These are phyloP conservation scores for Juglanconis sp. DNA, from an alignment of 2,329 filamentous ascomycete genomes.

Conservation along the genomic window DNA sequence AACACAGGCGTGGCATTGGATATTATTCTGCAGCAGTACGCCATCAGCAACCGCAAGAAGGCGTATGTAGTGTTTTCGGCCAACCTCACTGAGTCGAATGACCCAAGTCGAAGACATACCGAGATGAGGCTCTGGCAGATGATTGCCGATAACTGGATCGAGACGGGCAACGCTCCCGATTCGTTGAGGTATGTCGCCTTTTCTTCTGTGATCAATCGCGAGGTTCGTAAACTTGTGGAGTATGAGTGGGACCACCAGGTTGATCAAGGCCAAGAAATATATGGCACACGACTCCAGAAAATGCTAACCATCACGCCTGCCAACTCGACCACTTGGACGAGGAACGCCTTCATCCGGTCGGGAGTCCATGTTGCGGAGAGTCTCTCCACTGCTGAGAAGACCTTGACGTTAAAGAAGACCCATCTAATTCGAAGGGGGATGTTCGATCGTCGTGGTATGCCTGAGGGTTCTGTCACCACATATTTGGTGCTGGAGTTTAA, in stretches of 20 bases:
- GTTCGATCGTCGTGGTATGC: too few species aligned
- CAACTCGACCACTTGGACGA: not conserved
- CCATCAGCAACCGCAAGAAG: not conserved
- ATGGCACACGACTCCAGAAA: not conserved
- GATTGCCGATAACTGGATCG: not conserved
- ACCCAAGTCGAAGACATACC: not conserved
- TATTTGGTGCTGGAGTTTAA: not conserved
- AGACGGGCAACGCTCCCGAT: not conserved
- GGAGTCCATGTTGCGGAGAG: not conserved
- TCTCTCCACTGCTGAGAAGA: not conserved
- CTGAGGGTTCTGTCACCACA: not conserved
- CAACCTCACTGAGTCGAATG: not conserved
- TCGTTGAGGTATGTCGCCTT: not conserved
- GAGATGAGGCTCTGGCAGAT: not conserved
- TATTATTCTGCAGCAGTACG: not conserved
- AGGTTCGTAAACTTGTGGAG: not conserved
- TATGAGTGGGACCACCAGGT: not conserved
- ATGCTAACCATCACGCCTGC: not conserved
- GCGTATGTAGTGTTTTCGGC: not conserved
- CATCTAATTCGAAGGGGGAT: not conserved
- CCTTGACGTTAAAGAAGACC: not conserved
- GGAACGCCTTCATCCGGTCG: not conserved
- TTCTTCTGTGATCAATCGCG: not conserved
- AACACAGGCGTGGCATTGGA: not conserved
- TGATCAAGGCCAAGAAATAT: not conserved